Percentiles rank a stretch among this genome's conserved stretches.
phyloP scores from a whole-genome alignment of 2,329 filamentous ascomycete genomes.

The Colletotrichum limetticola region DNA sequence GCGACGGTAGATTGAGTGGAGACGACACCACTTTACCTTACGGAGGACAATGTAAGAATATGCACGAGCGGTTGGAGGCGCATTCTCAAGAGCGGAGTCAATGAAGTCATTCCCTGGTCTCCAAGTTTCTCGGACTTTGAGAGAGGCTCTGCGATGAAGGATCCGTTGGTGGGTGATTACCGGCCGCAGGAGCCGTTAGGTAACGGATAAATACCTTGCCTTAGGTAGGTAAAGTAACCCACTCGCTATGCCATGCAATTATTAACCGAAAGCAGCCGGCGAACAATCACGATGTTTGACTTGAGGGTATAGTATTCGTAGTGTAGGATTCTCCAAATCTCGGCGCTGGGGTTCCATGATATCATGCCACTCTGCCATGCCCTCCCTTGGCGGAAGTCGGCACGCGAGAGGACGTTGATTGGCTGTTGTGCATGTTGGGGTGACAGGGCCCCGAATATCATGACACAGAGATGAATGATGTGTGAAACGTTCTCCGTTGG shows the following conservation, averaged over 20 bases:
- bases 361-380: slow-evolving; percentile 28
- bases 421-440: slow-evolving; percentile 6
- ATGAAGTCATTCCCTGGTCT: slow-evolving; percentile 13
- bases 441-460: slow-evolving; percentile 13
- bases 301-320: background rate
- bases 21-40: background rate
- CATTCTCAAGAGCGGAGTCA: slow-evolving; percentile 1
- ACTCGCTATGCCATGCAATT: background rate
- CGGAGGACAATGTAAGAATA: background rate
- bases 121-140: background rate
- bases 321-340: slow-evolving; percentile 8
- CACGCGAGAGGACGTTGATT: slow-evolving; percentile 22
- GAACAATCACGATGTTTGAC: background rate
- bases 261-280: background rate
- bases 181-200: background rate
- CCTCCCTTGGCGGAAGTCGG: slow-evolving; percentile 34
- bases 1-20: slow-evolving; percentile 16
- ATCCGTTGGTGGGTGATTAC: background rate
- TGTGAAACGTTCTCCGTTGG: slow-evolving; percentile 33
- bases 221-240: background rate
- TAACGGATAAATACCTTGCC: background rate
- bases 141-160: slow-evolving; percentile 1
- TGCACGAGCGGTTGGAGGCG: slow-evolving; percentile 16
- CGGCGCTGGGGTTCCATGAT: slow-evolving; percentile 29
- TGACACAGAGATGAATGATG: slow-evolving; percentile 34